These are phyloP conservation scores for Trematosphaeria pertusa DNA, from an alignment of 2,329 filamentous ascomycete species.

Conservation along the genomic window DNA sequence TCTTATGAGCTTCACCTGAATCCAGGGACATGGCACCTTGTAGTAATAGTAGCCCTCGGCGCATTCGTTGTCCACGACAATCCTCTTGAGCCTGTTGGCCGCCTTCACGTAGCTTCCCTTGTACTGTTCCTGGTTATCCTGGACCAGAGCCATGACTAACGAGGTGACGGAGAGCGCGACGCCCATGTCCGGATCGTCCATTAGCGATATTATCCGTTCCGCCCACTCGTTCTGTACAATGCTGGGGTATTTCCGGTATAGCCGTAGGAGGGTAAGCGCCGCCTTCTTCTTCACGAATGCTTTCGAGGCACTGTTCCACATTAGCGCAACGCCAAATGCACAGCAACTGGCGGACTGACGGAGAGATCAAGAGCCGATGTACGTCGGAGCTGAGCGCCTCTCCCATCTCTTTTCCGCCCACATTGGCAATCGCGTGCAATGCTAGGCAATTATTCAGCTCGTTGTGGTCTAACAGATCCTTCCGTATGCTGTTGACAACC, in stretches of 20 bases:
- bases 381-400: conserved; percentile 92
- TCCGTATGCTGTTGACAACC: conserved; percentile 97
- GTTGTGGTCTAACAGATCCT: conserved; percentile 92
- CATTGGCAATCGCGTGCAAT: conserved; percentile 96
- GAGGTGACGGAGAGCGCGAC: conserved; percentile 96
- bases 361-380: conserved; percentile 90
- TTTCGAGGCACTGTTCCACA: conserved; percentile 72
- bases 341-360: conserved; percentile 63
- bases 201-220: conserved; percentile 96
- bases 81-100: conserved; percentile 84
- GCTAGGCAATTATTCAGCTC: conserved; percentile 98
- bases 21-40: conserved; percentile 99
- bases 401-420: conserved; percentile 95
- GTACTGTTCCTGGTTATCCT: conserved; percentile 94
- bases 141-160: conserved; percentile 89
- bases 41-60: conserved; percentile 95
- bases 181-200: conserved; percentile 95
- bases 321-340: no score
- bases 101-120: conserved; percentile 94
- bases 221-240: conserved; percentile 98
- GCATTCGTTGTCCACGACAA: conserved; percentile 89
- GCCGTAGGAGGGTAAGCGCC: conserved; percentile 85
- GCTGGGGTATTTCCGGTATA: conserved; percentile 92
- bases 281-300: conserved; percentile 99
- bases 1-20: conserved; percentile 92